Evolutionary conservation across 1,284 basidiomycete species (phyloP), one percentile per base, ranked within the genome.

Genomic region (Puccinia coronata): DNA sequence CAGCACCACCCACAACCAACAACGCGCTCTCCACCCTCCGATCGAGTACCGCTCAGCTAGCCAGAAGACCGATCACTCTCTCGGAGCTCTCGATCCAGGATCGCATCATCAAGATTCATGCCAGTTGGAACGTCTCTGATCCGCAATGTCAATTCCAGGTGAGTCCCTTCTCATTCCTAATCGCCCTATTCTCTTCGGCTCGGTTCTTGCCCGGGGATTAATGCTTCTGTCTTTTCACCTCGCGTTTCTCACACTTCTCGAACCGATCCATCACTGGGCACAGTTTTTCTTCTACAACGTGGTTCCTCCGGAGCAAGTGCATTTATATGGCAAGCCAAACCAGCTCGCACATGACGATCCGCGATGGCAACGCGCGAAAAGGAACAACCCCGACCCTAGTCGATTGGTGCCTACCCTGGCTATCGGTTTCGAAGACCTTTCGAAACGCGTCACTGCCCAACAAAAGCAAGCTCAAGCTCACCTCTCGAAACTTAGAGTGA

Each of bases 271-370:
- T 36, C 23, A 23, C 41, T 69, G 14, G n/a, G 41, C 39, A 47
- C 39, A 79, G 77, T 79, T 57, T 53, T 79, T 71, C 63, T 79
- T 79, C 31, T 79, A 79, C 31, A 79, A 79, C 51, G 34, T 79
- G 20, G 77, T 79, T n/a, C 65, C 61, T 57, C 67, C 77, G 9
- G 67, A 79, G 25, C 67, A 70, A 79, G 53, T 79, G 4, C 77
- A 79, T 49, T 41, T 79, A 12, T 79, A 79, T 61, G 65, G 53
- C 34, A 79, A 41, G 70, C 77, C 74, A 34, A 43, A 49, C 65
- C 67, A 49, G 11, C n/a, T 79, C 3, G 49, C 65, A 23, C 67
- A n/a, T 20, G 65, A 79, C 59, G 77, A 79, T 70, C 47, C 28
- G 25, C 20, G 51, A 41, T 79, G 77, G 77, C 34, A 43, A 31